Evolutionary conservation across 2,329 filamentous ascomycete genomes (phyloP), one percentile per base, ranked within the genome.

Genomic region (Aspergillus melleus): DNA sequence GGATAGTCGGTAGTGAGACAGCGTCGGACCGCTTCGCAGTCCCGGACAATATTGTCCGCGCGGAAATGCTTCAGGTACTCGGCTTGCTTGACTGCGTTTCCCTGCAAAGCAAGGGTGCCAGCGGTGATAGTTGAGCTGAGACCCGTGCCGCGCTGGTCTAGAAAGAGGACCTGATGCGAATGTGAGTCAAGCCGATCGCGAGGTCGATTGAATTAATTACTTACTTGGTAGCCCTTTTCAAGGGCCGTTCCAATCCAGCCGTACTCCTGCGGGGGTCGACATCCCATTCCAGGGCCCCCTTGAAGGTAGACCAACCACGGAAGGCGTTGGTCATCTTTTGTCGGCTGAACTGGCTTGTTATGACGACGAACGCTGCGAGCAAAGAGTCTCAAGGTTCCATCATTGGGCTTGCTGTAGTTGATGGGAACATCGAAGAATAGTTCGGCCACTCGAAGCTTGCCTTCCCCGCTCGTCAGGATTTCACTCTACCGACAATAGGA

Each of bases 121-220:
- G 90, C 86, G 1, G 90, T 90, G 47, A 97, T 85, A 1, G 93
- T 90, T 2, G 87, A 90, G 71, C 91, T 96, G 54, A 96, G 79
- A 1, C 94, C 94, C 3, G 92, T 96, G 12, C 94, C 94, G 54
- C 94, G 87, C 74, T 96, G 93, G 74, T 98, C 94, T n/a, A 98
- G 83, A 64, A 90, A 88, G 2, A 98, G 84, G 50, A 88, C 74
- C 78, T 80, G 61, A 24, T 29, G 56, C 11, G 46, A 30, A 49
- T 24, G 20, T 22, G 44, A 39, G n/a, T 10, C 11, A 36, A 36
- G 32, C 5, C 2, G 11, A 36, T 42, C 16, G 24, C 46, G 44
- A 11, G 26, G 2, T 44, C 22, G 47, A 4, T 14, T 11, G 42
- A 20, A 26, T 29, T 2, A 9, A 55, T 52, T 9, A 62, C 70